Conservation (phyloP, 441 rosid species). For the Codiaeum variegatum region DNA sequence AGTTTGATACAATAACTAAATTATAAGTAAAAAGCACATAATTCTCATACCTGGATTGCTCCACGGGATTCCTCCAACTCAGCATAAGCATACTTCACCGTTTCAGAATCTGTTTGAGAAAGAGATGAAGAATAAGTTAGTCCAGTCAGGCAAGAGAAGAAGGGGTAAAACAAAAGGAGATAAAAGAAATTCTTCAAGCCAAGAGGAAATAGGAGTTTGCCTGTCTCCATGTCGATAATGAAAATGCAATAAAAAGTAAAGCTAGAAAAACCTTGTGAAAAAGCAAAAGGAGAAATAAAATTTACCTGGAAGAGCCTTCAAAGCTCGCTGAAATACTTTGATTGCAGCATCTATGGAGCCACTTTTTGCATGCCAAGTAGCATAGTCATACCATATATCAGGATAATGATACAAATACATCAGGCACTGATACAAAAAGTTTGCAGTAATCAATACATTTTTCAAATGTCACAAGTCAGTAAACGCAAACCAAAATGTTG, state of each 20-base stretch:
- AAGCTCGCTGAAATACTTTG: slow-evolving; percentile 91
- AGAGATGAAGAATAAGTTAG: not conserved
- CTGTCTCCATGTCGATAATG: not conserved
- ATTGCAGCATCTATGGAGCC: slow-evolving; percentile 83
- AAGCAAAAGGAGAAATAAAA: slow-evolving; percentile 18
- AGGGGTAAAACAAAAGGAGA: slow-evolving; percentile 8
- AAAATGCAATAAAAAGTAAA: not conserved
- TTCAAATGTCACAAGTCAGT: not conserved
- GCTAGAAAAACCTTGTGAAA: not conserved
- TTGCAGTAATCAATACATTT: slow-evolving; percentile 21
- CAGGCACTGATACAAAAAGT: slow-evolving; percentile 59
- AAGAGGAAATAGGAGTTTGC: not conserved
- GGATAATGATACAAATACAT: slow-evolving; percentile 95
- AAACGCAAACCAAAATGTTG: not conserved
- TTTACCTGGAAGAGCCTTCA: slow-evolving; percentile 91
- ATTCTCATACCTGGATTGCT: slow-evolving; percentile 55
- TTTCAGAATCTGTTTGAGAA: slow-evolving; percentile 58
- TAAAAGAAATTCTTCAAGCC: not conserved
- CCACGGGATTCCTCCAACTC: slow-evolving; percentile 97
- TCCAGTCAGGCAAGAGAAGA: not conserved
- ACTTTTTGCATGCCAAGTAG: slow-evolving; percentile 85
- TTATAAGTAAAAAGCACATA: not conserved
- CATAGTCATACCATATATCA: slow-evolving; percentile 94
- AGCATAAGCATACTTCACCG: slow-evolving; percentile 89
- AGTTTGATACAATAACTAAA: not conserved